Conservation (phyloP, 208 protist genomes). For the Wallacemonas sp. region DNA sequence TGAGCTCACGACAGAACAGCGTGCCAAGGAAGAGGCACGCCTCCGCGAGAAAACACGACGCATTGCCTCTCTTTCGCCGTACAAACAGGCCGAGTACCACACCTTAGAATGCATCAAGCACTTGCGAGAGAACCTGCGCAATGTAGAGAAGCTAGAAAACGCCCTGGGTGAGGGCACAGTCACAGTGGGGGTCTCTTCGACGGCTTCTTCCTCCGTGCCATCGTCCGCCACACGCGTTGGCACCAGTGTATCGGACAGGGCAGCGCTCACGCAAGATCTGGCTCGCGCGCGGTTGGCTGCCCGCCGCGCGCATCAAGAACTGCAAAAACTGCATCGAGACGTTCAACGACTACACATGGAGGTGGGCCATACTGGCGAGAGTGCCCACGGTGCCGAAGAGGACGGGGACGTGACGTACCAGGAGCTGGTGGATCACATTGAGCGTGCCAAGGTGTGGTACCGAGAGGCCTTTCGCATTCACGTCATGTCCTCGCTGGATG, state of each 20-base stretch:
- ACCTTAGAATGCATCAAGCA: constrained; percentile 48
- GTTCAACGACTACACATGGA: constrained; percentile 22
- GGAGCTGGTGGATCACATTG: constrained; percentile 36
- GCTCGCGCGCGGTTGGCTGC: constrained; percentile 16
- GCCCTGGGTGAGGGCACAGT: background rate
- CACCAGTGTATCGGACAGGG: background rate
- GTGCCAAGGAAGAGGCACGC: constrained; percentile 6
- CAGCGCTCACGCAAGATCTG: background rate
- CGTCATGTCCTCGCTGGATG: constrained; percentile 24
- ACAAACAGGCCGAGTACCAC: constrained; percentile 54
- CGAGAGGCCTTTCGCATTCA: constrained; percentile 41
- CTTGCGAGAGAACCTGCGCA: constrained; percentile 33
- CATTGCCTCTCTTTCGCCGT: constrained; percentile 36
- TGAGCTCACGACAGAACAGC: background rate
- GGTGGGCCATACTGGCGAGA: background rate
- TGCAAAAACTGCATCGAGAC: constrained; percentile 38
- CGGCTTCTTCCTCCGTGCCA: constrained; percentile 6
- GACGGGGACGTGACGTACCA: constrained; percentile 18
- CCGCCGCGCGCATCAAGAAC: constrained; percentile 23
- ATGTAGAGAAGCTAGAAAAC: constrained; percentile 15
- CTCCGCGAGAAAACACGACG: constrained; percentile 19
- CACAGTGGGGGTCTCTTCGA: constrained; percentile 20
- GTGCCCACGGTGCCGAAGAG: constrained; percentile 11
- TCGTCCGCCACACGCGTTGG: background rate
- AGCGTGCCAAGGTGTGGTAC: constrained; percentile 49